These are phyloP conservation scores for Ustilago shanxiensis DNA, from an alignment of 1,284 basidiomycete genomes.

Conservation along the genomic window DNA sequence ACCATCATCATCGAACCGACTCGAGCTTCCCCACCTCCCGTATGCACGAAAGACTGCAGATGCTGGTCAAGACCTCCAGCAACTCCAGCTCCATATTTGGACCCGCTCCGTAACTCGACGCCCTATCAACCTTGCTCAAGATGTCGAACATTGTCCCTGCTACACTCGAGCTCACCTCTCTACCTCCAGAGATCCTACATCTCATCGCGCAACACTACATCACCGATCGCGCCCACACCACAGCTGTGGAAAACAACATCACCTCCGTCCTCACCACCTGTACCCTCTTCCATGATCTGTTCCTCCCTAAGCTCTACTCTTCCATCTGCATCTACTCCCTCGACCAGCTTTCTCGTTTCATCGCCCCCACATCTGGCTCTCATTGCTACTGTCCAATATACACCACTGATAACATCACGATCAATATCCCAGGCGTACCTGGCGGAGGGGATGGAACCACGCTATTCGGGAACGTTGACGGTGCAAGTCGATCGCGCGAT, in stretches of 20 bases:
- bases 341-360: constrained; percentile 24
- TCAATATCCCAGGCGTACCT: constrained; percentile 46
- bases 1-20: not conserved
- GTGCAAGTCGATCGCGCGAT: constrained; percentile 11
- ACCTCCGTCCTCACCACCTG: constrained; percentile 19
- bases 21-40: not conserved
- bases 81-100: not conserved
- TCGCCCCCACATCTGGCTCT: constrained; percentile 7
- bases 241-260: constrained; percentile 13
- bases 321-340: constrained; percentile 25
- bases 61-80: not conserved
- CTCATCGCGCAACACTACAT: constrained; percentile 29
- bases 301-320: constrained; percentile 38
- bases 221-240: not conserved
- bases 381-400: constrained; percentile 14
- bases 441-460: constrained; percentile 27
- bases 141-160: not conserved
- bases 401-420: constrained; percentile 15
- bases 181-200: constrained; percentile 36
- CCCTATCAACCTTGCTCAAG: not conserved
- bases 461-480: not conserved
- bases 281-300: constrained; percentile 22
- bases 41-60: not conserved
- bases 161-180: constrained; percentile 5
- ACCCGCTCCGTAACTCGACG: not conserved